Evolutionary conservation across 139 green algal genomes (phyloP), one percentile per base, ranked within the genome.

Genomic region (Diplosphaera chodatii): DNA sequence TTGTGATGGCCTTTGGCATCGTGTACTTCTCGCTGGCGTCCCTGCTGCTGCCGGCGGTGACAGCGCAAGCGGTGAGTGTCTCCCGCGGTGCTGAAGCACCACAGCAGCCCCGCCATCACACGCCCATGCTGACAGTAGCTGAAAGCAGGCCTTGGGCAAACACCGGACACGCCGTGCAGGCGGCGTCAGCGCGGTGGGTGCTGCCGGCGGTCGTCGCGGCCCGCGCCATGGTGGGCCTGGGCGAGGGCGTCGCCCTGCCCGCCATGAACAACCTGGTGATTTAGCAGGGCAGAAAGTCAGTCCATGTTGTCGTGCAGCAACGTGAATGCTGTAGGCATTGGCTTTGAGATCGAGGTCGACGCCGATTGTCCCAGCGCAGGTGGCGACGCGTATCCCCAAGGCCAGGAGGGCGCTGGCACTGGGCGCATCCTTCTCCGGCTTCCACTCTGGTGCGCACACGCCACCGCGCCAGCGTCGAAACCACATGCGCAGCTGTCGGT

Each of bases 231-330:
- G 89, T 96, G 55, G 93, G 94, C 2, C 72, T 98, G 32, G 92
- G 92, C 21, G 94, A 98, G 74, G 94, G 94, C 31, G 93, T 97
- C 34, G 93, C 89, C 21, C 78, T 98, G 78, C 94, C 94, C 0
- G 83, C 83, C 59, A 97, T 98, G 91, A 97, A 91, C 90, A 93
- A 92, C 78, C 81, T 98, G 32, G 72, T 59, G 48, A 59, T 48
- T 48, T 10, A 48, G 6, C 37, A 48, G 10, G 37, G 37, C n/a
- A n/a, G n/a, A n/a, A n/a, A n/a, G n/a, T n/a, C n/a, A n/a, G n/a
- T n/a, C n/a, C n/a, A n/a, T n/a, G n/a, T n/a, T n/a, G n/a, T n/a
- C n/a, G n/a, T n/a, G n/a, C n/a, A n/a, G n/a, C n/a, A n/a, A n/a
- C n/a, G n/a, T n/a, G n/a, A n/a, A n/a, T n/a, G n/a, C n/a, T n/a